A percentile compares a stretch with the other conserved stretches of the same genome.
These are phyloP conservation scores for Lodderomyces margitis DNA, from an alignment of 1,139 yeast genomes.

Conservation along the genomic window DNA sequence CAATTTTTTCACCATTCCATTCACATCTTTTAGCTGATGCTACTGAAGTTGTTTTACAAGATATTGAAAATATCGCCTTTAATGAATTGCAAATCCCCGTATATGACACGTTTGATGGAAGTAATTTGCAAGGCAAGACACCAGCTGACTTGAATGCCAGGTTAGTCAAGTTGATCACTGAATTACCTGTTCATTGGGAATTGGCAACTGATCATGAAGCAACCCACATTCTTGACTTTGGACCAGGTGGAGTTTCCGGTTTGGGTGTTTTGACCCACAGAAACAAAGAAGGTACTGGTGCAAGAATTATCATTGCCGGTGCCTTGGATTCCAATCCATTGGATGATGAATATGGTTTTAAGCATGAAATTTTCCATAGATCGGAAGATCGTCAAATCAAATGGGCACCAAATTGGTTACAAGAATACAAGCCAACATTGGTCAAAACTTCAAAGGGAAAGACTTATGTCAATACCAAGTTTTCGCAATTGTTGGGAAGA, in stretches of 20 bases:
- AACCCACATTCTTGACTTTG: slow-evolving; percentile 92
- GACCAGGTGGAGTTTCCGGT: slow-evolving; percentile 99
- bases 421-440: slow-evolving; percentile 83
- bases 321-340: slow-evolving; percentile 62
- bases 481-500: slow-evolving; percentile 87
- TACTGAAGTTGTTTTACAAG: slow-evolving; percentile 61
- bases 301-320: slow-evolving; percentile 91
- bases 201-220: slow-evolving; percentile 65
- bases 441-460: slow-evolving; percentile 71
- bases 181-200: slow-evolving; percentile 95
- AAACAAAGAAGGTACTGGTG: slow-evolving; percentile 98
- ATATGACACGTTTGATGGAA: slow-evolving; percentile 84
- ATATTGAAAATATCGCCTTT: slow-evolving; percentile 58
- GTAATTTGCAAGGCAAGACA: slow-evolving; percentile 57
- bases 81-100: slow-evolving; percentile 78
- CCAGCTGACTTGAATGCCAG: slow-evolving; percentile 41
- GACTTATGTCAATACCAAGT: slow-evolving; percentile 86
- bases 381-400: slow-evolving; percentile 57
- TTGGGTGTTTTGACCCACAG: slow-evolving; percentile 94
- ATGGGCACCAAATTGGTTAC: slow-evolving; percentile 89
- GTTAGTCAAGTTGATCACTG: slow-evolving; percentile 80
- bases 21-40: slow-evolving; percentile 80
- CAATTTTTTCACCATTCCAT: slow-evolving; percentile 96
- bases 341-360: slow-evolving; percentile 88
- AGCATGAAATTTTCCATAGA: slow-evolving; percentile 87